Evolutionary conservation across 441 rosid species (phyloP).

Genomic region (Eruca vesicaria): DNA sequence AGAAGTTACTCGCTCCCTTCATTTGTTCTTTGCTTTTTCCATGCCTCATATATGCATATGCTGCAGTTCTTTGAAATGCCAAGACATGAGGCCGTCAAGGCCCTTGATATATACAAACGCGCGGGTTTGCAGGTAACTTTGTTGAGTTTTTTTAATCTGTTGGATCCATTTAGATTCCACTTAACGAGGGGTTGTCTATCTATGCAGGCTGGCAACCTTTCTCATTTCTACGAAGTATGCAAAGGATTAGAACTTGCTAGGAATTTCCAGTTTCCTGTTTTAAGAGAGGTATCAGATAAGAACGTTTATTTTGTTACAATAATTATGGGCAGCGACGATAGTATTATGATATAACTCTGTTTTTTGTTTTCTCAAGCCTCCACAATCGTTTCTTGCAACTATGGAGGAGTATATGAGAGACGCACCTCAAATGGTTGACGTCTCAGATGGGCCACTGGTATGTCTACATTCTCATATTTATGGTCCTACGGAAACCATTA

Average conservation of each 20-base stretch:
- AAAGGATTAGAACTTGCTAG: constrained; percentile 97
- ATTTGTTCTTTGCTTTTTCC: neutral
- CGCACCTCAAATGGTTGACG: constrained; percentile 83
- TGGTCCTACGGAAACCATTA: neutral
- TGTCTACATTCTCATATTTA: constrained; percentile 31
- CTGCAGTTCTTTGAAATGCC: constrained; percentile 99
- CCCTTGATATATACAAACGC: constrained; percentile 85
- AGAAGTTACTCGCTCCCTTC: constrained; percentile 19
- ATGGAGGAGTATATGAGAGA: constrained; percentile 98
- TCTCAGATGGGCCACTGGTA: constrained; percentile 83
- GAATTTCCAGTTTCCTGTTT: constrained; percentile 92
- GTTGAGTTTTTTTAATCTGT: neutral
- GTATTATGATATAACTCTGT: neutral
- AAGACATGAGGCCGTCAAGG: constrained; percentile 89
- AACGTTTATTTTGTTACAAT: neutral
- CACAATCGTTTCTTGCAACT: constrained; percentile 90
- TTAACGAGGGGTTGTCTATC: neutral
- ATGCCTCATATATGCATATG: constrained; percentile 14
- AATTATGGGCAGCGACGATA: neutral
- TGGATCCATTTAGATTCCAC: neutral
- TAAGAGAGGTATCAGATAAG: constrained; percentile 70
- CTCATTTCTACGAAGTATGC: constrained; percentile 90
- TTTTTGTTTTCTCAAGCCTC: constrained; percentile 62
- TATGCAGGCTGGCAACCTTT: constrained; percentile 79
- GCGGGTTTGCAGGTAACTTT: constrained; percentile 88